Evolutionary conservation across 1,139 yeast species (phyloP).

Genomic region (Kodamaea plutei): DNA sequence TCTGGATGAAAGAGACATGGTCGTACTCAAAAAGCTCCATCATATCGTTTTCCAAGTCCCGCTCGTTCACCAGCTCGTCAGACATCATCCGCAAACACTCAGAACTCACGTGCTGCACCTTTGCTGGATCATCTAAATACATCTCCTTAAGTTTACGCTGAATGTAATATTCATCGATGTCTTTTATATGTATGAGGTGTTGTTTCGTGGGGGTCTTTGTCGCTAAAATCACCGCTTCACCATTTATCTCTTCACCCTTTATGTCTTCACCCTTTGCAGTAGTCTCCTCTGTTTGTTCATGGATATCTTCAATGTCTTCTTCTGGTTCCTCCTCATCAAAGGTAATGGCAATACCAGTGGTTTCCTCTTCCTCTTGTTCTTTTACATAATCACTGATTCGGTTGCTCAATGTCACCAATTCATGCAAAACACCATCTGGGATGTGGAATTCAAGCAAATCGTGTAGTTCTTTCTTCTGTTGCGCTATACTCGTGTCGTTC

Average conservation of each 20-base stretch:
- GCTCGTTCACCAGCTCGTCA: slow-evolving; percentile 23
- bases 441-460: slow-evolving; percentile 45
- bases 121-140: slow-evolving; percentile 14
- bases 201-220: not conserved
- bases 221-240: slow-evolving; percentile 9
- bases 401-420: slow-evolving; percentile 47
- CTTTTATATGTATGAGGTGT: slow-evolving; percentile 11
- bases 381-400: slow-evolving; percentile 54
- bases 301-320: slow-evolving; percentile 20
- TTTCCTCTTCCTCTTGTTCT: slow-evolving; percentile 19
- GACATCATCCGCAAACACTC: slow-evolving; percentile 17
- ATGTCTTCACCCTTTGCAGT: slow-evolving; percentile 26
- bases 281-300: slow-evolving; percentile 6
- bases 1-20: slow-evolving; percentile 45
- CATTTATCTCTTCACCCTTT: slow-evolving; percentile 19
- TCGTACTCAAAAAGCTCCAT: slow-evolving; percentile 50
- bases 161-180: slow-evolving; percentile 23
- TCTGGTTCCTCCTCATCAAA: slow-evolving; percentile 40
- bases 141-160: slow-evolving; percentile 19
- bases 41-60: slow-evolving; percentile 49
- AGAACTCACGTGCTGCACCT: slow-evolving; percentile 14
- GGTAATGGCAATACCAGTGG: slow-evolving; percentile 36
- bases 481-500: slow-evolving; percentile 29
- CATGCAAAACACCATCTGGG: slow-evolving; percentile 47
- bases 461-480: slow-evolving; percentile 33